A percentile compares a stretch with the other conserved stretches of the same genome.
These are phyloP conservation scores for Nevesoporus exiguus DNA, from an alignment of 768 basidiomycete species.

Conservation along the genomic window DNA sequence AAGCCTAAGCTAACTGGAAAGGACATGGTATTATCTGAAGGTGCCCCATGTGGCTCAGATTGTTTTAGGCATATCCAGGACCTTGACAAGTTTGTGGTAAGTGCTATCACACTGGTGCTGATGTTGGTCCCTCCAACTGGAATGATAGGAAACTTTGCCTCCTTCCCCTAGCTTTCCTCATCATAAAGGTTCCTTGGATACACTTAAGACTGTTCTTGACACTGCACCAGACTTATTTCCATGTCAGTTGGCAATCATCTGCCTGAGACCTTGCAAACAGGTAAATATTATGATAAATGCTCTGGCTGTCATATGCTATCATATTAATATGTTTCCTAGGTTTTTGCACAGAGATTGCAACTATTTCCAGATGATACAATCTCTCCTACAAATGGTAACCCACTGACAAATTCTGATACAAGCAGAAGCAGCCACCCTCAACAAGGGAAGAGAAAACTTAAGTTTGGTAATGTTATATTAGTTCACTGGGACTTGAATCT, in stretches of 20 bases:
- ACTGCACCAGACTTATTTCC: slow-evolving; percentile 45
- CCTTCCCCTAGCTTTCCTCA: slow-evolving; percentile 11
- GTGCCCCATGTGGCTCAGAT: slow-evolving; percentile 30
- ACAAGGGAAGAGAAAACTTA: slow-evolving; percentile 1
- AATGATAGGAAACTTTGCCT: slow-evolving; percentile 21
- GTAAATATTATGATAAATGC: slow-evolving; percentile 19
- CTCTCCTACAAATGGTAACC: not conserved
- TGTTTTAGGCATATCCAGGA: slow-evolving; percentile 30
- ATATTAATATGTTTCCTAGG: not conserved
- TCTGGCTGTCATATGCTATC: not conserved
- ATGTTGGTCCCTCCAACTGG: not conserved
- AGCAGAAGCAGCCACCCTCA: not conserved
- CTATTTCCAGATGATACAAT: slow-evolving; percentile 20
- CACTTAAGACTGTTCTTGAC: slow-evolving; percentile 37
- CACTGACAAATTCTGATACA: not conserved
- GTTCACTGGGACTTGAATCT: not conserved
- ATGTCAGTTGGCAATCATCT: slow-evolving; percentile 48
- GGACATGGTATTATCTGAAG: slow-evolving; percentile 26
- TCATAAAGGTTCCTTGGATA: slow-evolving; percentile 10
- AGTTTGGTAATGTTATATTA: slow-evolving; percentile 16
- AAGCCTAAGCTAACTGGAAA: slow-evolving; percentile 24
- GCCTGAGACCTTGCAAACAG: slow-evolving; percentile 46
- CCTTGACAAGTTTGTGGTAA: slow-evolving; percentile 23
- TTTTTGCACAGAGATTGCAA: slow-evolving; percentile 21
- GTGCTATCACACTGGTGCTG: fast-evolving